phyloP scores from a whole-genome alignment of 2,329 filamentous ascomycete genomes.

The Parastagonospora avenae region DNA sequence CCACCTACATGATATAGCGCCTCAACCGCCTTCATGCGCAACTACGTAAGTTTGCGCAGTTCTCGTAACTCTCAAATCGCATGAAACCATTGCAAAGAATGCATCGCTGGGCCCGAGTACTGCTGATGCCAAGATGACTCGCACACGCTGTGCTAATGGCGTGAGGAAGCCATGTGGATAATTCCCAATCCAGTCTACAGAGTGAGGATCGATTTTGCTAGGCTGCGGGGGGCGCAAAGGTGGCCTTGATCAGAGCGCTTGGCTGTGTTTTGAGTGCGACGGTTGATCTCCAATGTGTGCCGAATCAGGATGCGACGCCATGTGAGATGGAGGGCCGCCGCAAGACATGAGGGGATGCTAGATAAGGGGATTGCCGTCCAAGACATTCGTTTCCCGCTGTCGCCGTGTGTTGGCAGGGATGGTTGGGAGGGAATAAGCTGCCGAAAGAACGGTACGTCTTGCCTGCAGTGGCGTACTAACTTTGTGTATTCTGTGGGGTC shows the following conservation, averaged over 20 bases:
- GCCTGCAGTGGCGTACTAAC: not conserved
- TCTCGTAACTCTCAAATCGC: not conserved
- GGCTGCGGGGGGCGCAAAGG: constrained; percentile 1
- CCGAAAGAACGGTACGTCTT: not conserved
- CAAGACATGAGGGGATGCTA: not conserved
- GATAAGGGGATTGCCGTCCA: not conserved
- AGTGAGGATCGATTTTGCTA: constrained; percentile 6
- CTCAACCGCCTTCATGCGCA: constrained; percentile 5
- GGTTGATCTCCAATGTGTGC: constrained; percentile 1
- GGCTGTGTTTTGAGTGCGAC: not conserved
- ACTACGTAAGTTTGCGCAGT: not conserved
- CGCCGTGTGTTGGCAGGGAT: not conserved
- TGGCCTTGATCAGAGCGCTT: not conserved
- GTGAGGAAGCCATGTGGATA: constrained; percentile 4
- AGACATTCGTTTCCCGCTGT: constrained; percentile 1
- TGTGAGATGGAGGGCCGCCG: not conserved
- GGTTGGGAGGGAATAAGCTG: not conserved
- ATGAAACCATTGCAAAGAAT: not conserved
- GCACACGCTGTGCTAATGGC: constrained; percentile 1
- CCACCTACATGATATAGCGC: not conserved
- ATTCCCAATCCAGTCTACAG: not conserved
- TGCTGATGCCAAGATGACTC: constrained; percentile 2
- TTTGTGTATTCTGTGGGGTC: not conserved
- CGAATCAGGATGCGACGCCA: not conserved
- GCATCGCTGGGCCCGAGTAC: not conserved